Conservation (phyloP, 495 filamentous ascomycete species). For the Bacidia gigantensis region DNA sequence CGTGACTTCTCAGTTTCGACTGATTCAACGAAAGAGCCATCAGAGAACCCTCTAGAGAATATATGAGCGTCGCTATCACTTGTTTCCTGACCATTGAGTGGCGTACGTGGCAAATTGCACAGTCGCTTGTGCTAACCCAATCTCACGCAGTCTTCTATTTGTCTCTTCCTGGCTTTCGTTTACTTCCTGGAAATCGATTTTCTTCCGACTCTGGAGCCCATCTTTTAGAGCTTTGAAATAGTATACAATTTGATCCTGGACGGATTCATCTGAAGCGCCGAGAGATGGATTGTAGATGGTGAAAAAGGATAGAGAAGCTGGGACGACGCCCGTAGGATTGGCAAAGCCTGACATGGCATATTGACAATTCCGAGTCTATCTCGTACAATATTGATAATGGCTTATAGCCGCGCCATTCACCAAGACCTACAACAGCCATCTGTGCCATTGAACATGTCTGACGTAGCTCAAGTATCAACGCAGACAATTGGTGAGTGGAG, state of each 20-base stretch:
- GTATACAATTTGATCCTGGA: constrained; percentile 86
- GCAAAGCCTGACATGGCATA: constrained; percentile 19
- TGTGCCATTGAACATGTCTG: no score
- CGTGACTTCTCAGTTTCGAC: constrained; percentile 83
- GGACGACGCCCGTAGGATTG: constrained; percentile 28
- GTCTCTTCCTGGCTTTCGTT: constrained; percentile 42
- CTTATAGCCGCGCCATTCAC: neutral
- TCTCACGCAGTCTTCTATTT: constrained; percentile 77
- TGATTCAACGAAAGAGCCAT: constrained; percentile 58
- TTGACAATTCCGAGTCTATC: constrained; percentile 1
- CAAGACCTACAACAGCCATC: no score
- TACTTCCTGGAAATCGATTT: neutral
- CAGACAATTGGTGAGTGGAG: no score
- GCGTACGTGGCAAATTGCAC: constrained; percentile 71
- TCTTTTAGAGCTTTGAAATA: constrained; percentile 36
- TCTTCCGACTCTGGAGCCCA: neutral
- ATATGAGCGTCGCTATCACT: constrained; percentile 4
- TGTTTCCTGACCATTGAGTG: neutral
- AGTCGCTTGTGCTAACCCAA: constrained; percentile 97
- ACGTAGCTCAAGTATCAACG: no score
- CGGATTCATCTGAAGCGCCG: constrained; percentile 74
- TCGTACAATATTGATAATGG: neutral
- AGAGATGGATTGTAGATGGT: constrained; percentile 90
- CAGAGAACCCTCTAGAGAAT: constrained; percentile 55
- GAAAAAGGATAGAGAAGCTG: constrained; percentile 76